A percentile compares a stretch with the other conserved stretches of the same genome.
Evolutionary conservation across 305 asterid species (phyloP).

Genomic region (Monarda citriodora): DNA sequence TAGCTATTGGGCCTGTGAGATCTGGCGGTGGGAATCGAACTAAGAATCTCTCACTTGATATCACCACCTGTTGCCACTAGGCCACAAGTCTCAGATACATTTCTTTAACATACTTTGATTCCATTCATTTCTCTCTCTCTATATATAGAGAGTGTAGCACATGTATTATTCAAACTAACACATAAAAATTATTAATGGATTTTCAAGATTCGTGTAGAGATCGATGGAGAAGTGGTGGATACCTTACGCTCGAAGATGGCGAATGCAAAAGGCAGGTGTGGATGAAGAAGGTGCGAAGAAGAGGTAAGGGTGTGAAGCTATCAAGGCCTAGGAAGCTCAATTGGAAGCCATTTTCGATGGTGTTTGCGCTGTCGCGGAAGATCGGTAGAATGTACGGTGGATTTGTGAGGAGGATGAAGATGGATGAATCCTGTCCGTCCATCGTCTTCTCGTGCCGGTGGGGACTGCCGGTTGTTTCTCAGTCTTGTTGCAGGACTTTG

Average conservation of each 20-base stretch:
- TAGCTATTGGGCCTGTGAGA: too few species aligned
- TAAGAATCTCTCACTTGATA: too few species aligned
- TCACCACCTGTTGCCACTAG: too few species aligned
- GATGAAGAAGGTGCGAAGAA: slow-evolving; percentile 13
- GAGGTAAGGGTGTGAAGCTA: slow-evolving; percentile 48
- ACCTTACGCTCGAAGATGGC: slow-evolving; percentile 38
- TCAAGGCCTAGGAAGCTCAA: slow-evolving; percentile 31
- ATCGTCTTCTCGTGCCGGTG: slow-evolving; percentile 53
- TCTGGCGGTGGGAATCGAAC: too few species aligned
- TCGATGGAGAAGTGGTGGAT: slow-evolving; percentile 23
- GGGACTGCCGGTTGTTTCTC: slow-evolving; percentile 72
- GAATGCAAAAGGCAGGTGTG: background rate
- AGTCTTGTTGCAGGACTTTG: slow-evolving; percentile 17
- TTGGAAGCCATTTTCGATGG: slow-evolving; percentile 60
- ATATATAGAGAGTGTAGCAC: background rate
- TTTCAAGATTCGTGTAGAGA: slow-evolving; percentile 17
- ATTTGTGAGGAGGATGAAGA: slow-evolving; percentile 41
- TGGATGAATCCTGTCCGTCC: slow-evolving; percentile 50
- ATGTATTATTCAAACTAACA: background rate
- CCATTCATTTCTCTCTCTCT: background rate
- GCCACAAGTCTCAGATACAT: too few species aligned
- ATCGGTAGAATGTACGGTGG: slow-evolving; percentile 38
- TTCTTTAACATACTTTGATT: background rate
- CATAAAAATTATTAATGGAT: slow-evolving; percentile 6
- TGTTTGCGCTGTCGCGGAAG: slow-evolving; percentile 40